phyloP scores from a whole-genome alignment of 2,329 filamentous ascomycete species.

The Aureobasidium leucospermi region DNA sequence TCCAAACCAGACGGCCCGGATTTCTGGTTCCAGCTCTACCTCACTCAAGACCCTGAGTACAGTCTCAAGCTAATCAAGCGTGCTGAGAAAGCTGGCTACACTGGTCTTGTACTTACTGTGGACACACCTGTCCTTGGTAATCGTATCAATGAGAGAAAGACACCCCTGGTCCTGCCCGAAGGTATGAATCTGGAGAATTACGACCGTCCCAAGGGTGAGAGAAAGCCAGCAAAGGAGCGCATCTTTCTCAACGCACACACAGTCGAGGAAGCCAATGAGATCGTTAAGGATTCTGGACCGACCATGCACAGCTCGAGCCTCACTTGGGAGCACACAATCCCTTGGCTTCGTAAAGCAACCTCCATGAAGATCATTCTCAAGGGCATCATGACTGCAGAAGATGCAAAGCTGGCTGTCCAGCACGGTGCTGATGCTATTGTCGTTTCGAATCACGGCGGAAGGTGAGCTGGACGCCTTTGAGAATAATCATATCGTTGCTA shows the following conservation, averaged over 20 bases:
- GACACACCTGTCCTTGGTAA: conserved; percentile 28
- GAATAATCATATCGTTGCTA: conserved; percentile 20
- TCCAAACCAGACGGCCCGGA: conserved; percentile 15
- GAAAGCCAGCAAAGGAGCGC: background rate
- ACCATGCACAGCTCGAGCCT: conserved; percentile 20
- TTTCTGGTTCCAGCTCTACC: conserved; percentile 23
- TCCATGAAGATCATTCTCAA: conserved; percentile 47
- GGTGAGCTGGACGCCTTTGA: background rate
- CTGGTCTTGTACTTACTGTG: conserved; percentile 25
- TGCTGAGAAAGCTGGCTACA: conserved; percentile 24
- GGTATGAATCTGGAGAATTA: conserved; percentile 22
- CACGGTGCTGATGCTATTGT: conserved; percentile 37
- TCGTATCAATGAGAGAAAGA: conserved; percentile 25
- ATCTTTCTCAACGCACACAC: conserved; percentile 5
- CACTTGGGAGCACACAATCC: conserved; percentile 42
- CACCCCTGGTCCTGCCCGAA: conserved; percentile 16
- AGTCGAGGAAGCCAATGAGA: conserved; percentile 7
- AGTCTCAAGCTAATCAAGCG: conserved; percentile 21
- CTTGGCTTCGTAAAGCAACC: conserved; percentile 35
- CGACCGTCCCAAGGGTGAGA: background rate
- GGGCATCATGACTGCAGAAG: conserved; percentile 33
- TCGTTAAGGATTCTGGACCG: background rate
- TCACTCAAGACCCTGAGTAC: conserved; percentile 19
- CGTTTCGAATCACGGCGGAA: conserved; percentile 31
- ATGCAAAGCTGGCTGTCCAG: conserved; percentile 38